Base-by-base conservation (phyloP, 2,329 filamentous ascomycete species). In the Onygenales sp. region DNA sequence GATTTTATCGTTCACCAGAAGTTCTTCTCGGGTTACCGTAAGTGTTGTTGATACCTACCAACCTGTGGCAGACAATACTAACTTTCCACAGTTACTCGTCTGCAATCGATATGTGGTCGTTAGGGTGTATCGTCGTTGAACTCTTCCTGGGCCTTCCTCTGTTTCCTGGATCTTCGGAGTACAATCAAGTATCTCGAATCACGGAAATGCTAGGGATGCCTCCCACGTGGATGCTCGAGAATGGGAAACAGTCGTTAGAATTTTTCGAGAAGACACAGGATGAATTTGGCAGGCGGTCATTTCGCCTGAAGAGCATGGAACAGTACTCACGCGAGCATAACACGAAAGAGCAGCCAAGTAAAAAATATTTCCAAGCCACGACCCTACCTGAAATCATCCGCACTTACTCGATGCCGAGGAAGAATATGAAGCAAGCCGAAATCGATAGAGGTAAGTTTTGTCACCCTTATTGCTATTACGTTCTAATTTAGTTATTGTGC, bases 61-160 rank as follows among this genome's bases (percentile, higher is more conserved):
- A 45, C 14, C 49, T 42, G 13, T 2, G n/a, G 17, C 27, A 13
- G 42, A 31, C 34, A 33, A 4, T 31, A 11, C 50, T 52, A 46
- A 52, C 42, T 31, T 14, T 13, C 13, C 21, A 9, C 56, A 80
- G 77, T 31, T 98, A 98, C 69, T 97, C 93, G 11, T 96, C 93
- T 4, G 93, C 93, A 43, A 98, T 98, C 65, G 93, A 98, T 66
- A 98, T 98, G 92, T 98, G 93, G 93, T 98, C 93, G 4, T 76
- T 98, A 44, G 93, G 93, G 52, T 98, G 93, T 71, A 98, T 98
- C 61, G 92, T 98, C 13, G 93, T 98, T 27, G 93, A 98, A 70
- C 78, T 98, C 14, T 98, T 98, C 77, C 79, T 98, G 1, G 93
- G 93, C 45, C 77, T 98, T 49, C 93, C 93, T 1, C 73, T 98